A percentile compares a stretch with the other conserved stretches of the same genome.
Evolutionary conservation across 2,329 filamentous ascomycete genomes (phyloP).

Genomic region (Pleoardoris graminearum): DNA sequence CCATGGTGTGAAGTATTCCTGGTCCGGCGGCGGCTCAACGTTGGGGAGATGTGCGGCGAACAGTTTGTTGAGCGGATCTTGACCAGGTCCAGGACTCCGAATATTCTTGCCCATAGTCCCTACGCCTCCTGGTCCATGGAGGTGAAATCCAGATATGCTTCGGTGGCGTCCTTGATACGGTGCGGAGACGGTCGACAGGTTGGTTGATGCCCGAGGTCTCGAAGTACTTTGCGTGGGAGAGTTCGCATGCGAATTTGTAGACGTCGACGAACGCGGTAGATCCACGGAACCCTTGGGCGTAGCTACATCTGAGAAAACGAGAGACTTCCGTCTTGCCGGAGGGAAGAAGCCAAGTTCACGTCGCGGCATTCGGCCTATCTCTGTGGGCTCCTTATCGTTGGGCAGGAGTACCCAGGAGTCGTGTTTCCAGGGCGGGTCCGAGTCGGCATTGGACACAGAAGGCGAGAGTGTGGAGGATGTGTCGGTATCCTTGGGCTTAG

Average conservation of each 20-base stretch:
- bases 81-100: slow-evolving; percentile 76
- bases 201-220: slow-evolving; percentile 44
- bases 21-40: slow-evolving; percentile 65
- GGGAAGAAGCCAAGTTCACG: slow-evolving; percentile 89
- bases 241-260: slow-evolving; percentile 28
- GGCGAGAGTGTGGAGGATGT: slow-evolving; percentile 40
- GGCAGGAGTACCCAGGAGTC: slow-evolving; percentile 88
- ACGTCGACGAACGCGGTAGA: slow-evolving; percentile 53
- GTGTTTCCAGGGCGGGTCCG: slow-evolving; percentile 76
- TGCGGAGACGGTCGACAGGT: slow-evolving; percentile 42
- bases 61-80: slow-evolving; percentile 82
- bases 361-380: slow-evolving; percentile 83
- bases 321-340: slow-evolving; percentile 83
- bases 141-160: slow-evolving; percentile 53
- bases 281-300: slow-evolving; percentile 71
- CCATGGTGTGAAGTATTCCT: slow-evolving; percentile 53
- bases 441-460: slow-evolving; percentile 50
- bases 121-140: slow-evolving; percentile 84
- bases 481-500: slow-evolving; percentile 39
- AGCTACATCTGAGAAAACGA: slow-evolving; percentile 64
- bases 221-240: slow-evolving; percentile 45
- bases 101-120: slow-evolving; percentile 76
- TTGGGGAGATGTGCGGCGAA: slow-evolving; percentile 81
- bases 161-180: slow-evolving; percentile 42
- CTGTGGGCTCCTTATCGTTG: slow-evolving; percentile 69